Conservation (phyloP, 495 filamentous ascomycete genomes). For the Penicillium flavigenum region DNA sequence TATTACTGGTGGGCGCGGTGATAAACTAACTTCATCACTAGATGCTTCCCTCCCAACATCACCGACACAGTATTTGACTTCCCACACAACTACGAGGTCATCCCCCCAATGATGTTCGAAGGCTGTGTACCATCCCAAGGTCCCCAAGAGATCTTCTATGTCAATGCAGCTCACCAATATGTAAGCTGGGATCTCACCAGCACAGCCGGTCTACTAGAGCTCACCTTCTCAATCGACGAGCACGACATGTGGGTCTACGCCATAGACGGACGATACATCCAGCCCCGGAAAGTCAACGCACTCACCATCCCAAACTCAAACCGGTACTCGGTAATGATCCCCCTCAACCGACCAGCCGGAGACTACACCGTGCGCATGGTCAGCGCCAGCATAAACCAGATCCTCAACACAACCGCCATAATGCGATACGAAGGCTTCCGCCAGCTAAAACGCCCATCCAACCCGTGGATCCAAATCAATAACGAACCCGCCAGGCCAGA, state of each 20-base stretch:
- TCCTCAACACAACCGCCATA: slow-evolving; percentile 36
- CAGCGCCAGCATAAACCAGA: slow-evolving; percentile 34
- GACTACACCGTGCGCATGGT: slow-evolving; percentile 42
- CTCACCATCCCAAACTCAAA: slow-evolving; percentile 33
- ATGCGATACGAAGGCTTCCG: slow-evolving; percentile 28
- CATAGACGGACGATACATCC: slow-evolving; percentile 43
- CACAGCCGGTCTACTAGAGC: slow-evolving; percentile 25
- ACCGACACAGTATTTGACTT: slow-evolving; percentile 19
- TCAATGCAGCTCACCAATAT: slow-evolving; percentile 27
- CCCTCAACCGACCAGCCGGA: slow-evolving; percentile 33
- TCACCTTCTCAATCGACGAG: slow-evolving; percentile 41
- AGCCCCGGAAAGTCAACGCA: slow-evolving; percentile 35
- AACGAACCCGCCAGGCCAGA: slow-evolving; percentile 35
- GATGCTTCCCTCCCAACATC: slow-evolving; percentile 28
- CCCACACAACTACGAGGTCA: slow-evolving; percentile 23
- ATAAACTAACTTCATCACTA: background rate
- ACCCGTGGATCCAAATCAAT: slow-evolving; percentile 44
- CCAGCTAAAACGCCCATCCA: slow-evolving; percentile 19
- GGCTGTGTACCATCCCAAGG: slow-evolving; percentile 37
- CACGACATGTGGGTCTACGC: slow-evolving; percentile 46
- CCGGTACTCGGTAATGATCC: slow-evolving; percentile 41
- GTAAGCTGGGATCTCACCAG: slow-evolving; percentile 37
- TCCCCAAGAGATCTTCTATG: slow-evolving; percentile 27
- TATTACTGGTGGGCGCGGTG: background rate
- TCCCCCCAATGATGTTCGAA: slow-evolving; percentile 27